Evolutionary conservation across 768 basidiomycete genomes (phyloP), one percentile per base, ranked within the genome.

Genomic region (Hericium erinaceus): DNA sequence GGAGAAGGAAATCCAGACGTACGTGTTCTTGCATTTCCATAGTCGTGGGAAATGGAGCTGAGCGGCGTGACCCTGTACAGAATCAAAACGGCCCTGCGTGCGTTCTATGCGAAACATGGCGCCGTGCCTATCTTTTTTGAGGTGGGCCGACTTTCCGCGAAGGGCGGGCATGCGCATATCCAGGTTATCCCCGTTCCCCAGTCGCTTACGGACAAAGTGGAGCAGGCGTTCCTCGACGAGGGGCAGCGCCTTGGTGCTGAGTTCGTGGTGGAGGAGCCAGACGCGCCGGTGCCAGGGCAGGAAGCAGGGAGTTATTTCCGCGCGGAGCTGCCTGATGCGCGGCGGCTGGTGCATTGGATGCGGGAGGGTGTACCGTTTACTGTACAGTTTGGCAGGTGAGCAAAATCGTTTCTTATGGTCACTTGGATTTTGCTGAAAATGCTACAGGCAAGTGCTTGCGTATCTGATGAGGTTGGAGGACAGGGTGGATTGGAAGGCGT

Each of bases 81-180:
- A 61, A 93, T 89, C 73, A 95, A 95, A 67, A 71, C 79, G 0
- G 85, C 90, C 22, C 76, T 98, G 13, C 77, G 77, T 54, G 72
- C 77, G 3, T 77, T 92, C 69, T 98, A 86, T 64, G 84, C 80
- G 6, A 83, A 83, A 64, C 79, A 88, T 67, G 79, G 76, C 39
- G 79, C 81, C 8, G 82, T 78, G 2, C 77, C 88, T 20, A 85
- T 98, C 26, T 77, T 83, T 40, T 98, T 95, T 64, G 97, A 98
- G 72, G 84, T 98, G 20, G 91, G 87, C 12, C 80, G 95, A 8
- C 69, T 93, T 46, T 81, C 81, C 57, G 81, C 86, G 2, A 89
- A 89, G 70, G 95, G 93, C 10, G 95, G 94, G 0, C 97, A 99
- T 66, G 94, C 93, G 13, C 95, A 98, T 70, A 76, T 97, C 8